Evolutionary conservation across 2,329 filamentous ascomycete genomes (phyloP), one percentile per base, ranked within the genome.

Genomic region (Metarhizium anisopliae): DNA sequence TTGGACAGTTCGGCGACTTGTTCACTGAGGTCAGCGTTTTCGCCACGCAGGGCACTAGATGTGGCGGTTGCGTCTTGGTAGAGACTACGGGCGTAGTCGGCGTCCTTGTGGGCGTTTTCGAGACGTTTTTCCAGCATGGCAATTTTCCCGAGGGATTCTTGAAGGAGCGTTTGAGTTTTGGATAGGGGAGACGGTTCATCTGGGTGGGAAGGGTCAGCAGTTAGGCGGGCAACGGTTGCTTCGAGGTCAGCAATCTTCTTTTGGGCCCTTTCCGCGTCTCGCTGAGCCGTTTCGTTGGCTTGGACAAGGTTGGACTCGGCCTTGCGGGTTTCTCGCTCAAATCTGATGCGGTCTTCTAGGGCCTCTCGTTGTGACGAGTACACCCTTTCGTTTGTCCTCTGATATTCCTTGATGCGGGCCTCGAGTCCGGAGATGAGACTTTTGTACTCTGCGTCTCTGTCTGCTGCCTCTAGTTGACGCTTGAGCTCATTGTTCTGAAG

Each of bases 11-110:
- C 69, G 20, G 68, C 66, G 16, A 76, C 68, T 30, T 71, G 67
- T 10, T 63, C 64, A 53, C 72, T 71, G 2, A 85, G 71, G 7
- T 72, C 68, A 18, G 66, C 67, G 59, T 79, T 80, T 61, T 82
- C 76, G 2, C 68, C 63, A 20, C 70, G 68, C 2, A 82, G 67
- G 16, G 73, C 71, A 14, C 71, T 70, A 2, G 75, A 76, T 1
- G 72, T 66, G 36, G 75, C 74, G 8, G 80, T 82, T 1, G 79
- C 77, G 25, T 78, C 73, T 61, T 86, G 84, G 62, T 87, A 89
- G 10, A 77, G 72, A 4, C 74, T 73, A 53, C 81, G 77, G 13
- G 76, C 71, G 62, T 84, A 89, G 2, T 83, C 80, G 30, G 77
- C 70, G 4, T 84, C 80, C 14, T 71, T 72, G 32, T 78, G 68